Percentiles rank a stretch among this genome's conserved stretches.
These are phyloP conservation scores for Torulaspora delbrueckii DNA, from an alignment of 805 yeast species.

Conservation along the genomic window DNA sequence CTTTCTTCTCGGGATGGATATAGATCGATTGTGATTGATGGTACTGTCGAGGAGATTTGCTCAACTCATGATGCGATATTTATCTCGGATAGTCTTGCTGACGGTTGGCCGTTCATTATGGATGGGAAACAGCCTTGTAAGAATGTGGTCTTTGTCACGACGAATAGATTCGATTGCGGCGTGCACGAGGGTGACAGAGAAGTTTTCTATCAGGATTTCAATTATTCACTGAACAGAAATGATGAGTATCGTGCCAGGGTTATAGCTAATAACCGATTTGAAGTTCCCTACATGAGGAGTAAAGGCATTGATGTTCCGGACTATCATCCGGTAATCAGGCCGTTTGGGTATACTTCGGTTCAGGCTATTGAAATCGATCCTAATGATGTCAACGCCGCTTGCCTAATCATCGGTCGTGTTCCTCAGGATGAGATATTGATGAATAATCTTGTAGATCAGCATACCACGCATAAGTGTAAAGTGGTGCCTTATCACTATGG, in stretches of 20 bases:
- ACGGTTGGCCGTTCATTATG: slow-evolving; percentile 13
- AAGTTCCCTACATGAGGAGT: slow-evolving; percentile 4
- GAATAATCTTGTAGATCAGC: neutral
- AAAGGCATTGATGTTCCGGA: slow-evolving; percentile 3
- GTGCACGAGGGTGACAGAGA: neutral
- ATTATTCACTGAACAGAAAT: slow-evolving; percentile 9
- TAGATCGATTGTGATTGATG: neutral
- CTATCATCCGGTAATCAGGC: slow-evolving; percentile 9
- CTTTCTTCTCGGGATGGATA: neutral
- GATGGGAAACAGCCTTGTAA: slow-evolving; percentile 8
- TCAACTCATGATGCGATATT: slow-evolving; percentile 7
- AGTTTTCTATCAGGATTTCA: slow-evolving; percentile 4
- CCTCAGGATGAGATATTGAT: slow-evolving; percentile 7
- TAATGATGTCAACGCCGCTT: slow-evolving; percentile 1
- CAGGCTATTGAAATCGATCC: neutral
- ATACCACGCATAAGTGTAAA: slow-evolving; percentile 6
- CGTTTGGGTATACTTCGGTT: slow-evolving; percentile 9
- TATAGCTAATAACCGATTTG: slow-evolving; percentile 9
- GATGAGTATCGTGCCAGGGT: slow-evolving; percentile 8
- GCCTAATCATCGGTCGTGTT: slow-evolving; percentile 8
- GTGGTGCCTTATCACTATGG: slow-evolving; percentile 6
- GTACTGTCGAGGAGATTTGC: slow-evolving; percentile 7
- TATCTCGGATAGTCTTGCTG: slow-evolving; percentile 12
- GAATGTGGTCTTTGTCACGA: slow-evolving; percentile 9
- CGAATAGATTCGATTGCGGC: slow-evolving; percentile 10